A percentile compares a stretch with the other conserved stretches of the same genome.
Conservation (phyloP, 129 eudicot species). For the Chrysanthemum lavandulifolium region DNA sequence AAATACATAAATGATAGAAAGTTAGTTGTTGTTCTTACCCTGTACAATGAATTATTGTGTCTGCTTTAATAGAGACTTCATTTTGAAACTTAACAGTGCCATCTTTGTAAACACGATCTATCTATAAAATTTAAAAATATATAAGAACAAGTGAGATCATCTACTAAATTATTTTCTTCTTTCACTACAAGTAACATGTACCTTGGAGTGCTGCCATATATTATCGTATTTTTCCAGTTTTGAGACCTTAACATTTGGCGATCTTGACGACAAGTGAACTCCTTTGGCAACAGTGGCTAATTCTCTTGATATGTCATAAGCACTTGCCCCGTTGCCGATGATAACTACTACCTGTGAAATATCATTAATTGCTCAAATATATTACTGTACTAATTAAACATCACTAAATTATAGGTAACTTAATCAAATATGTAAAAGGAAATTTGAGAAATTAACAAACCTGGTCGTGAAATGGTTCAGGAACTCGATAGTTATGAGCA, state of each 20-base stretch:
- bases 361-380: neutral
- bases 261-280: constrained; percentile 65
- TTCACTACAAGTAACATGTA: constrained; percentile 1
- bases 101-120: constrained; percentile 48
- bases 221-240: constrained; percentile 41
- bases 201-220: constrained; percentile 61
- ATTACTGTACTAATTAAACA: neutral
- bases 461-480: constrained; percentile 58
- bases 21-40: constrained; percentile 42
- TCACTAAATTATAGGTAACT: neutral
- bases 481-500: constrained; percentile 77
- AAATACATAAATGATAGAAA: neutral
- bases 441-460: constrained; percentile 19
- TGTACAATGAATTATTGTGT: constrained; percentile 68
- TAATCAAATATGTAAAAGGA: neutral
- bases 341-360: constrained; percentile 63
- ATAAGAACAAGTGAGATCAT: too few species aligned
- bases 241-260: constrained; percentile 36
- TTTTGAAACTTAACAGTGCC: constrained; percentile 60
- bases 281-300: constrained; percentile 57
- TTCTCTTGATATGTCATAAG: constrained; percentile 56
- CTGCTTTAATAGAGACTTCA: constrained; percentile 48
- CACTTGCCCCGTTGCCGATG: constrained; percentile 70
- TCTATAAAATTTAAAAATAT: constrained; percentile 21
- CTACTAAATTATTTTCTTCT: too few species aligned